Conservation (phyloP, 2,329 filamentous ascomycete species). For the Colletotrichum trifolii region DNA sequence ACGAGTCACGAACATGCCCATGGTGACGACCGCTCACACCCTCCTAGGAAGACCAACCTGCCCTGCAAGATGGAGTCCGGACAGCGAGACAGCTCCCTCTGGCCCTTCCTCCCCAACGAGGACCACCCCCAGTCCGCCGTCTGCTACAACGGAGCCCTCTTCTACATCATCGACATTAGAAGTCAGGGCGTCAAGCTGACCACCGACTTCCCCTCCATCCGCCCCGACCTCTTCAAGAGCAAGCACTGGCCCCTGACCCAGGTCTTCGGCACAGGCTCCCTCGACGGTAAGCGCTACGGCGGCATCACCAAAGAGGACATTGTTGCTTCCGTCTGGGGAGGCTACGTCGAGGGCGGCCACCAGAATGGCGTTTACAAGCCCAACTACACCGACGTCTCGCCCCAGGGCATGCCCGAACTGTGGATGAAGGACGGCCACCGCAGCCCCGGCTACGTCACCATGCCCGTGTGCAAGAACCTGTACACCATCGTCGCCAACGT, state of each 20-base stretch:
- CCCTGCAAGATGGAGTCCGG: constrained; percentile 5
- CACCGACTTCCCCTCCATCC: constrained; percentile 8
- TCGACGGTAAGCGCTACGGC: constrained; percentile 1
- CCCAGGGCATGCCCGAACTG: constrained; percentile 50
- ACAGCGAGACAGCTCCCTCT: constrained; percentile 5
- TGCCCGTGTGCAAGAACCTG: constrained; percentile 48
- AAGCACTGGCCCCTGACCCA: constrained; percentile 2
- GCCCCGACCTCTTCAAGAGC: constrained; percentile 3
- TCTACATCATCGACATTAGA: constrained; percentile 19
- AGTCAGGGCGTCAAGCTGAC: constrained; percentile 5
- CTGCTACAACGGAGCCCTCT: constrained; percentile 10
- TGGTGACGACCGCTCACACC: no score
- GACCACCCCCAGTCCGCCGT: constrained; percentile 14
- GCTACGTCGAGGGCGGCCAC: constrained; percentile 3
- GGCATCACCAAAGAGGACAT: neutral
- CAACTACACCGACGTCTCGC: constrained; percentile 42
- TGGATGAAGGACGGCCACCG: constrained; percentile 38
- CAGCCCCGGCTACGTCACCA: constrained; percentile 60
- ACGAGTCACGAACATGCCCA: no score
- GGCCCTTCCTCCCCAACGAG: constrained; percentile 5
- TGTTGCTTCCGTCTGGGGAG: neutral
- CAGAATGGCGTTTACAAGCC: neutral
- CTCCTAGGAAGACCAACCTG: constrained; percentile 2
- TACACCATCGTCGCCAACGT: constrained; percentile 58
- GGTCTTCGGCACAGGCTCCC: neutral